Evolutionary conservation across 352 stramenopile species (phyloP), one percentile per base, ranked within the genome.

Genomic region (Pythium volutum): DNA sequence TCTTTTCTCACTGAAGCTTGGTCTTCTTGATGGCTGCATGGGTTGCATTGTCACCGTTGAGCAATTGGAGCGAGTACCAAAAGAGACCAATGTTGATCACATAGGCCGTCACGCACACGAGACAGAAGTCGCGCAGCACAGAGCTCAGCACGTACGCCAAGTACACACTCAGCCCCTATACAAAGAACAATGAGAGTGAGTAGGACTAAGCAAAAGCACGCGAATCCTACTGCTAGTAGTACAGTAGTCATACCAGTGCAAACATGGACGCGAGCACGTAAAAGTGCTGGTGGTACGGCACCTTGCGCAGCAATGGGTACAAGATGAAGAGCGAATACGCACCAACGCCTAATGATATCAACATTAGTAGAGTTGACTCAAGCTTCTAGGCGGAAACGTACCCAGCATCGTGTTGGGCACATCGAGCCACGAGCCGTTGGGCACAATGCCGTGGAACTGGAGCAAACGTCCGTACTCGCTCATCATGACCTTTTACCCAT

Each of bases 91-190:
- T 47, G 48, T 80, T 88, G 60, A 88, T 69, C 8, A 69, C 39
- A 38, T 88, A 88, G n/a, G 77, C 74, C 26, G 66, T 67, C 36
- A 84, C 49, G 55, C 76, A 87, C 57, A 88, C 74, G 43, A 88
- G 16, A 23, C 79, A 88, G 34, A 88, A 66, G 52, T 86, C 75
- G 25, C 73, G 70, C 42, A 87, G 57, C 33, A 87, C 69, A 42
- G 87, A 81, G 33, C 58, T 69, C 48, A 88, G 58, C 39, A 88
- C 74, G 73, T 77, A 86, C 16, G 70, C 76, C 56, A 88, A 57
- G 53, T 87, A 87, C 26, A 70, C 46, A 22, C 71, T 79, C 36
- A 82, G 41, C 15, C 62, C 64, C 79, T 88, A 31, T 1, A 41
- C n/a, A n/a, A 11, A 36, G 31, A 11, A 41, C 2, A 51, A 45